A percentile compares a stretch with the other conserved stretches of the same genome.
These are phyloP conservation scores for Thymus quinquecostatus DNA, from an alignment of 257 asterid species.

Conservation along the genomic window DNA sequence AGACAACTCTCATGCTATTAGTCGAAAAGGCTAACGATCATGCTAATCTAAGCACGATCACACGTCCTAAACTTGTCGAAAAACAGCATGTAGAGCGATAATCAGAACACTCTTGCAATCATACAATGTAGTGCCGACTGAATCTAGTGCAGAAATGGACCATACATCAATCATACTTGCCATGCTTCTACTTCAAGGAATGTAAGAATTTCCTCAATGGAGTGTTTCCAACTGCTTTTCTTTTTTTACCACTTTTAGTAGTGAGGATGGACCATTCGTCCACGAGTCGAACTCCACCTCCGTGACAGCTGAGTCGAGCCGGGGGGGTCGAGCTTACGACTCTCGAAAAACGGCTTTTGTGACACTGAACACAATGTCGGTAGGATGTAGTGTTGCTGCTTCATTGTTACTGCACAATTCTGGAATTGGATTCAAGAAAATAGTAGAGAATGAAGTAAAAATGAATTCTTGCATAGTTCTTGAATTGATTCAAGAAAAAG, in stretches of 20 bases:
- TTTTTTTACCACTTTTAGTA: not conserved
- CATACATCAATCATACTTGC: constrained; percentile 31
- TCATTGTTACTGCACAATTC: no score
- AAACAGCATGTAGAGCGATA: not conserved
- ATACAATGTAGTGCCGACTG: constrained; percentile 26
- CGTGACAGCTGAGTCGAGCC: no score
- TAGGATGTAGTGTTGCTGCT: not conserved
- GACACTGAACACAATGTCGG: not conserved
- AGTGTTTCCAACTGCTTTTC: not conserved
- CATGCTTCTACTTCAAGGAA: constrained; percentile 44
- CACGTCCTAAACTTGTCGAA: not conserved
- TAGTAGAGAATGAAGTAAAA: no score
- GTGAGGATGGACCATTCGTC: constrained; percentile 42
- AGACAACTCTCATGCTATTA: not conserved
- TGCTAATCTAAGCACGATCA: no score
- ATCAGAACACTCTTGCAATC: constrained; percentile 24
- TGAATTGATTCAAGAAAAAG: no score
- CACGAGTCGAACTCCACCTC: constrained; percentile 3
- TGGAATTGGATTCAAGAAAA: no score
- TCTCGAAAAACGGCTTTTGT: not conserved
- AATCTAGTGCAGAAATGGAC: constrained; percentile 31
- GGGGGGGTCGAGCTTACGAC: not conserved
- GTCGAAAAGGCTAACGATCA: not conserved
- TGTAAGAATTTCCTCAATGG: constrained; percentile 13
- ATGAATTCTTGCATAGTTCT: no score